Percentiles rank a stretch among this genome's conserved stretches.
Evolutionary conservation across 2,329 filamentous ascomycete genomes (phyloP).

Genomic region (Setomelanomma holmii): DNA sequence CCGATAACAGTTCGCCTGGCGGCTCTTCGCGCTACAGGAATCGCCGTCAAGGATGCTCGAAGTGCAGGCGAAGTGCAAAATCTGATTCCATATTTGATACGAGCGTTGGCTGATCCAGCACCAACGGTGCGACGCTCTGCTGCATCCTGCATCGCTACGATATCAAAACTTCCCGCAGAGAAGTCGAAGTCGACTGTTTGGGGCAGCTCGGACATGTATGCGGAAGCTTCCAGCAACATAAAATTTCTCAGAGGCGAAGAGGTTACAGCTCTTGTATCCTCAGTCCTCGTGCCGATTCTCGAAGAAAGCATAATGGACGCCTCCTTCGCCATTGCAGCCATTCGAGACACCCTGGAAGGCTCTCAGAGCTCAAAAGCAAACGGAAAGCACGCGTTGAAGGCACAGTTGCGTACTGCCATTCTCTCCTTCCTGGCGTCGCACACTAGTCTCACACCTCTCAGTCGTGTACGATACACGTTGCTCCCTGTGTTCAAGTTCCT

Average conservation of each 20-base stretch:
- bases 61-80: conserved; percentile 73
- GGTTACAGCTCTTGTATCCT: conserved; percentile 63
- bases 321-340: conserved; percentile 69
- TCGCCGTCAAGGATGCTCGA: conserved; percentile 39
- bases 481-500: conserved; percentile 75
- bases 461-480: conserved; percentile 73
- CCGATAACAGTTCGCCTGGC: conserved; percentile 72
- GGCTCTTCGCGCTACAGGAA: conserved; percentile 67
- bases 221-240: conserved; percentile 57
- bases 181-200: conserved; percentile 24
- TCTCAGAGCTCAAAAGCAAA: conserved; percentile 47
- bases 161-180: conserved; percentile 25
- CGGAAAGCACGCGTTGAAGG: conserved; percentile 55
- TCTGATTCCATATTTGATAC: conserved; percentile 80
- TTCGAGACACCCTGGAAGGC: conserved; percentile 68
- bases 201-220: conserved; percentile 63
- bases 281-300: conserved; percentile 74
- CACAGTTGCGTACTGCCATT: conserved; percentile 69
- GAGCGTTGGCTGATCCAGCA: conserved; percentile 76
- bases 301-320: conserved; percentile 88
- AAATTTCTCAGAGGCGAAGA: conserved; percentile 67
- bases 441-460: conserved; percentile 70
- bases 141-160: conserved; percentile 64
- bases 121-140: conserved; percentile 79
- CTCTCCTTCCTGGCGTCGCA: conserved; percentile 78